Evolutionary conservation across 2,329 filamentous ascomycete genomes (phyloP).

Genomic region (Colletotrichum lentis): DNA sequence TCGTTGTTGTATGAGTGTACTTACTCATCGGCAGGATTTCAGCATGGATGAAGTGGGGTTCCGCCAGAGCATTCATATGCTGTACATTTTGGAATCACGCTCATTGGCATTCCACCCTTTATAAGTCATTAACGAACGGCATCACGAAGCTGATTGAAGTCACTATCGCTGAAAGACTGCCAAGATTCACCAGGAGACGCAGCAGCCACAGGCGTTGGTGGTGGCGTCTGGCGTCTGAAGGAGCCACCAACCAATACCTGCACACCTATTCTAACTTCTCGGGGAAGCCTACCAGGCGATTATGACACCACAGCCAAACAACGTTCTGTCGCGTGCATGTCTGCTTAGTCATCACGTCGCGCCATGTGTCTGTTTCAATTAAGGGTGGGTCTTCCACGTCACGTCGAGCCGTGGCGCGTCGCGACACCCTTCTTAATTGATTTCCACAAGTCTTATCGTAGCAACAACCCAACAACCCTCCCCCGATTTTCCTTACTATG

Average conservation of each 20-base stretch:
- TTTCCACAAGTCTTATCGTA: conserved; percentile 28
- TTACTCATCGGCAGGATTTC: neutral
- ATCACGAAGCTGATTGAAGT: too few species aligned
- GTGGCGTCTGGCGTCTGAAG: neutral
- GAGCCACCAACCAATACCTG: too few species aligned
- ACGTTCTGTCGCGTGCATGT: conserved; percentile 3
- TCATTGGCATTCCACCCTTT: too few species aligned
- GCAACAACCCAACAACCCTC: conserved; percentile 29
- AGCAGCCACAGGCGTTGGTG: neutral
- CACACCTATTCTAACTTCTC: too few species aligned
- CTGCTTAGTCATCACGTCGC: conserved; percentile 25
- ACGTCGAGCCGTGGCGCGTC: conserved; percentile 45
- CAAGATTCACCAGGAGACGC: neutral
- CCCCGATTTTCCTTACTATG: conserved; percentile 10
- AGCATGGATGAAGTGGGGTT: neutral
- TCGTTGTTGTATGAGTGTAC: neutral
- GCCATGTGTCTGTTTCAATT: conserved; percentile 30
- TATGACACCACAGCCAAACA: too few species aligned
- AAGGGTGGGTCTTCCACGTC: conserved; percentile 49
- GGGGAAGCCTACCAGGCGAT: too few species aligned
- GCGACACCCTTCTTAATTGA: conserved; percentile 26
- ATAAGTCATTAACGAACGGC: too few species aligned
- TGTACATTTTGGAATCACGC: neutral
- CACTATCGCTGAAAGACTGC: neutral
- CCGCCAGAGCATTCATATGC: neutral